A percentile compares a stretch with the other conserved stretches of the same genome.
phyloP scores from a whole-genome alignment of 208 protist genomes.

The Trypanosoma melophagium region DNA sequence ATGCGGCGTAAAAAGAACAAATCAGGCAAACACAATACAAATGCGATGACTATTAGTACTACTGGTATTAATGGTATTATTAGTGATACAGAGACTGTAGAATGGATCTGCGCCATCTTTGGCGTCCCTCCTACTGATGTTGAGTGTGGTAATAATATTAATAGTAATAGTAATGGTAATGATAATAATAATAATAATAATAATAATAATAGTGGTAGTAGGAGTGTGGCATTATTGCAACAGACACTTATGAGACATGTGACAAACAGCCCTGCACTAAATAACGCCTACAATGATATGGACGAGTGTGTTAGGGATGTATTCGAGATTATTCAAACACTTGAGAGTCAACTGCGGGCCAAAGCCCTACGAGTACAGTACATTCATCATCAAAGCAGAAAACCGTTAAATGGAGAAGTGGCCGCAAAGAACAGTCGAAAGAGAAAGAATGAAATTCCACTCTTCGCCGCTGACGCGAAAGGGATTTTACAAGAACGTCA shows the following conservation, averaged over 20 bases:
- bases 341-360: conserved; percentile 14
- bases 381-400: not conserved
- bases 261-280: too few relatives aligned
- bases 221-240: not conserved
- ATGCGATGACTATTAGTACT: not conserved
- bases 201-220: not conserved
- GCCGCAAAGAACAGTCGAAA: not conserved
- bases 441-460: not conserved
- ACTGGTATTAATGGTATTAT: too few relatives aligned
- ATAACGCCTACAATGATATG: not conserved
- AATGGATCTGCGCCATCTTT: not conserved
- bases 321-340: conserved; percentile 4
- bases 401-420: not conserved
- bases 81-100: not conserved
- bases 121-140: not conserved
- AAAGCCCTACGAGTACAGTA: not conserved
- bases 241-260: not conserved
- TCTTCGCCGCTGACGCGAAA: conserved; percentile 10
- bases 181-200: not conserved
- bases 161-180: not conserved
- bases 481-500: not conserved
- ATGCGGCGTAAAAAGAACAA: not conserved
- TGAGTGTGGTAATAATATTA: too few relatives aligned
- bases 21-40: not conserved
- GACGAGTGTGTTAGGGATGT: conserved; percentile 17